Percentiles rank a stretch among this genome's conserved stretches.
phyloP scores from a whole-genome alignment of 352 stramenopile species.

The Phytopythium chamaehyphon region DNA sequence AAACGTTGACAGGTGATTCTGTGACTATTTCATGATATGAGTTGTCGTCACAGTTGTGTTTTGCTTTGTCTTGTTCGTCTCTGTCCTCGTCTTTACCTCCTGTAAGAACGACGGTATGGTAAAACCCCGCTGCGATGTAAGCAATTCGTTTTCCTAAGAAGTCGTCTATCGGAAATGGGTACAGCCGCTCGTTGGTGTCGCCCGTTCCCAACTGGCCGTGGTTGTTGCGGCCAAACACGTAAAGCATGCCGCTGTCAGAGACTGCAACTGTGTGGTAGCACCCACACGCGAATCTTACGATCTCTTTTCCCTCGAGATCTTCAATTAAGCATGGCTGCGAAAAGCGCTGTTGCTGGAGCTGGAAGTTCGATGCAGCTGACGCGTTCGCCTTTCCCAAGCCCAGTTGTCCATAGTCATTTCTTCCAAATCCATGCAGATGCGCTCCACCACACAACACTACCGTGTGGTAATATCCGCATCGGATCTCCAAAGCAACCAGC shows the following conservation, averaged over 20 bases:
- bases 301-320: conserved; percentile 79
- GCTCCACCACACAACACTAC: conserved; percentile 70
- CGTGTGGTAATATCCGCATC: conserved; percentile 92
- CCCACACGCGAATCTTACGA: conserved; percentile 82
- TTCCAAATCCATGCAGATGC: conserved; percentile 84
- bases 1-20: too few species aligned
- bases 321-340: conserved; percentile 49
- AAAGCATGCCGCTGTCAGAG: conserved; percentile 87
- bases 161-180: conserved; percentile 82
- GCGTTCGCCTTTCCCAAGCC: conserved; percentile 58
- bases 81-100: conserved; percentile 66
- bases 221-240: conserved; percentile 93
- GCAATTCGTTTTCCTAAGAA: conserved; percentile 89
- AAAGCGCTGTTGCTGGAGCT: conserved; percentile 74
- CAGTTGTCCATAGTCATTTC: conserved; percentile 94
- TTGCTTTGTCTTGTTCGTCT: conserved; percentile 14
- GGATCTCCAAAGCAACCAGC: conserved; percentile 70
- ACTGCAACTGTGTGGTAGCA: conserved; percentile 91
- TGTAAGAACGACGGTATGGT: conserved; percentile 91
- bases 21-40: too few species aligned
- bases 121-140: conserved; percentile 90
- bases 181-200: conserved; percentile 85
- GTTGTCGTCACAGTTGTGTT: background rate
- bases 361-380: conserved; percentile 34
- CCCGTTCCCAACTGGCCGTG: conserved; percentile 91